Percentiles rank a stretch among this genome's conserved stretches.
Conservation (phyloP, 352 stramenopile genomes). For the Globisporangium cystogenes region DNA sequence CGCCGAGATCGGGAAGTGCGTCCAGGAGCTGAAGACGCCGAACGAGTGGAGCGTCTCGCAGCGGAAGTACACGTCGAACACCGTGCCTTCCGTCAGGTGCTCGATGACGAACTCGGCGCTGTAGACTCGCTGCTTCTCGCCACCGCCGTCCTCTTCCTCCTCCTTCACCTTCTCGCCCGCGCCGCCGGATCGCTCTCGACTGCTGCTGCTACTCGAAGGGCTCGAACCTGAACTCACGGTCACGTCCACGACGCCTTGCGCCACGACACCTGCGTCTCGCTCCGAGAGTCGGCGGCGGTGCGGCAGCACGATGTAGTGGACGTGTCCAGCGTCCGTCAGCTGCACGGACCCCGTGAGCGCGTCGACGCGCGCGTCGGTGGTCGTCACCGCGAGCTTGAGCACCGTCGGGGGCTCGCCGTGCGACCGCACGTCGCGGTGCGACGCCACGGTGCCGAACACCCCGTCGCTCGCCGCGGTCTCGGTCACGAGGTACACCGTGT, state of each 20-base stretch:
- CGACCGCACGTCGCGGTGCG: constrained; percentile 42
- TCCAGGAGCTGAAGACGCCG: constrained; percentile 64
- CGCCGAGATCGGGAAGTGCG: constrained; percentile 32
- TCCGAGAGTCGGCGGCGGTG: constrained; percentile 24
- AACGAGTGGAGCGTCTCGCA: constrained; percentile 68
- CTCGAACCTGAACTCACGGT: background rate
- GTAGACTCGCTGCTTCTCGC: background rate
- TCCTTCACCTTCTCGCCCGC: background rate
- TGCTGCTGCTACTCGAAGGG: background rate
- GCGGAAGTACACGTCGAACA: constrained; percentile 71
- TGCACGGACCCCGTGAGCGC: constrained; percentile 44
- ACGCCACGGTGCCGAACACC: constrained; percentile 67
- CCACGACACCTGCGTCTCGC: constrained; percentile 8
- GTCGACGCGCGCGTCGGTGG: constrained; percentile 63
- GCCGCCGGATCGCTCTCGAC: too few relatives aligned
- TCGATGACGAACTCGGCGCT: constrained; percentile 33
- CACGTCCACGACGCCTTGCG: constrained; percentile 13
- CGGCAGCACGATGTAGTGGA: constrained; percentile 56
- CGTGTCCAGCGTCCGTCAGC: constrained; percentile 41
- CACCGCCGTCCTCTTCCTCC: too few relatives aligned
- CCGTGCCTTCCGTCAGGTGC: constrained; percentile 42
- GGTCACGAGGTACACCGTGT: constrained; percentile 70
- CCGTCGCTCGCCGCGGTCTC: constrained; percentile 63
- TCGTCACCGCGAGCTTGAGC: constrained; percentile 27
- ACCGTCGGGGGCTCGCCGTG: constrained; percentile 37